phyloP scores from a whole-genome alignment of 1,284 basidiomycete genomes.

The Melanopsichium pennsylvanicum region DNA sequence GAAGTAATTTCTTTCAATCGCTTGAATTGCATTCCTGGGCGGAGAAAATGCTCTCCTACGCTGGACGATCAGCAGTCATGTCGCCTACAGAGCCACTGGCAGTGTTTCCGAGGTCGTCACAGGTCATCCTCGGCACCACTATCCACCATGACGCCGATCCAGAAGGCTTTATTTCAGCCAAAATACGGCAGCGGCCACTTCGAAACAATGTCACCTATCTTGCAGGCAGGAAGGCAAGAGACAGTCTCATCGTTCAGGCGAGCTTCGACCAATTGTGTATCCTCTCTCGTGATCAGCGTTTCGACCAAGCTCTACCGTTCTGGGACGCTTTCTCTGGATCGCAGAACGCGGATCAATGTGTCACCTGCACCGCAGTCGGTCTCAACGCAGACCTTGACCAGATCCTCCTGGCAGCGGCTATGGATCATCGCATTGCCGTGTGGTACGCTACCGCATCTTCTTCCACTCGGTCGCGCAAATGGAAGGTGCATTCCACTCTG shows the following conservation, averaged over 20 bases:
- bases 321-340: slow-evolving; percentile 49
- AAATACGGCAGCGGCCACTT: not conserved
- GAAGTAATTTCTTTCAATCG: not conserved
- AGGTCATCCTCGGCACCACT: slow-evolving; percentile 28
- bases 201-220: slow-evolving; percentile 13
- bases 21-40: not conserved
- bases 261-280: slow-evolving; percentile 47
- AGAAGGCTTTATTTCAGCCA: slow-evolving; percentile 1
- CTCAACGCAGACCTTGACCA: slow-evolving; percentile 10
- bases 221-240: slow-evolving; percentile 19
- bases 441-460: slow-evolving; percentile 28
- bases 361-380: slow-evolving; percentile 28
- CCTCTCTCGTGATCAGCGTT: slow-evolving; percentile 33
- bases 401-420: slow-evolving; percentile 32
- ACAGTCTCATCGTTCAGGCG: slow-evolving; percentile 25
- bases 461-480: slow-evolving; percentile 21
- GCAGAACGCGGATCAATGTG: slow-evolving; percentile 19
- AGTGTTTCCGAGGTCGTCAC: slow-evolving; percentile 7
- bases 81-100: slow-evolving; percentile 4
- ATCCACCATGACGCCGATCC: not conserved
- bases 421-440: slow-evolving; percentile 45
- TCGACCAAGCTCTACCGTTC: slow-evolving; percentile 44
- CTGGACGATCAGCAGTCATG: slow-evolving; percentile 1
- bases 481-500: slow-evolving; percentile 48
- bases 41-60: too few species aligned